Evolutionary conservation across 2,329 filamentous ascomycete species (phyloP), one percentile per base, ranked within the genome.

Genomic region (Didymella keratinophila): DNA sequence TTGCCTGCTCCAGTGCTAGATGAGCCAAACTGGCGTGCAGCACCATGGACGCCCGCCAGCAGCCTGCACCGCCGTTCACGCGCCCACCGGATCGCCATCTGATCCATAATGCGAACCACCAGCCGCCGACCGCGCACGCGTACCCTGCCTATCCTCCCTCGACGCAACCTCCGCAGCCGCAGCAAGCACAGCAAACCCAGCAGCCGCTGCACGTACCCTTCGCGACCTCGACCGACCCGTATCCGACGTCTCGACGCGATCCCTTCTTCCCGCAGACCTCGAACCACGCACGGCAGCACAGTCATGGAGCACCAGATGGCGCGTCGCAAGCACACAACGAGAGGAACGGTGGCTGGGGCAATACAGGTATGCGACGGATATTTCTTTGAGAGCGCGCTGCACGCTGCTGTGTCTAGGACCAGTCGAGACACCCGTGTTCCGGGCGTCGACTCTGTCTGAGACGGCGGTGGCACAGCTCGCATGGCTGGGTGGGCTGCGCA

Each of bases 81-180:
- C 75, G 78, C 41, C 74, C 77, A 43, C 70, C 73, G 58, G 78
- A 79, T 34, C 74, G 76, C 52, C 67, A 69, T 50, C 66, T 85
- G 52, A 76, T 85, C 28, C 80, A 80, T 66, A 89, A 89, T 76
- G 77, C 80, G 52, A 85, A 86, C 66, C 88, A 89, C 48, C 71
- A 70, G 58, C 49, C 69, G 23, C 58, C 65, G 9, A 57, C 52
- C 36, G 51, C 58, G 21, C 67, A 64, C 32, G 60, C 76, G 11
- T 72, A 73, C 41, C 64, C 75, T 37, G 66, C 62, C 65, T 79
- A 78, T 51, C 66, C 75, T 36, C 67, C 77, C 34, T 67, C 76
- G n/a, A 72, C 66, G 23, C 64, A 64, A 53, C 69, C 56, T n/a
- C 48, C 25, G 43, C 68, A 69, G 30, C 61, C 74, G 9, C 70